phyloP scores from a whole-genome alignment of 768 basidiomycete genomes.

The Mycena vulgaris region DNA sequence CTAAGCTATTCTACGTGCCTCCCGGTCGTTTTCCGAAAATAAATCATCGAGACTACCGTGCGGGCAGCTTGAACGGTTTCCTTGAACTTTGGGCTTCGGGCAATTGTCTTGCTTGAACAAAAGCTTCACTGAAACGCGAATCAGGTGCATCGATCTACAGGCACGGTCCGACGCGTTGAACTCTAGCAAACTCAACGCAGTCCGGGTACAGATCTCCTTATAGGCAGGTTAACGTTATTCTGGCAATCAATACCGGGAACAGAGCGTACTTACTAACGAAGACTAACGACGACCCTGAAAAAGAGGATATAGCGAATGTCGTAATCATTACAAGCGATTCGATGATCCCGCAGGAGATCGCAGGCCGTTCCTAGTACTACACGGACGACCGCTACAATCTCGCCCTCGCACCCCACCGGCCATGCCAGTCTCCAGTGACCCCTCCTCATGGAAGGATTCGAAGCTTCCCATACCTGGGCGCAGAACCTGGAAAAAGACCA shows the following conservation, averaged over 20 bases:
- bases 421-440: conserved; percentile 24
- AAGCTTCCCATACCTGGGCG: conserved; percentile 53
- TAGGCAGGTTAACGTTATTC: conserved; percentile 5
- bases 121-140: too few relatives aligned
- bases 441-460: background rate
- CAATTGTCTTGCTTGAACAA: too few relatives aligned
- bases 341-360: too few relatives aligned
- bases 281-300: background rate
- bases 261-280: conserved; percentile 1
- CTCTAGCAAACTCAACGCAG: background rate
- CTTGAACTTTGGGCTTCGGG: too few relatives aligned
- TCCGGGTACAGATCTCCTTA: conserved; percentile 1
- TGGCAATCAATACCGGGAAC: conserved; percentile 15
- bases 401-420: background rate
- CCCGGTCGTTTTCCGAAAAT: too few relatives aligned
- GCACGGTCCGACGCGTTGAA: background rate
- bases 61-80: too few relatives aligned
- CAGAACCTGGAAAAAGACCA: conserved; percentile 72
- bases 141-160: background rate
- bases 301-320: conserved; percentile 3
- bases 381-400: background rate
- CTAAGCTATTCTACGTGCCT: too few relatives aligned
- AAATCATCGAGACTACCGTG: too few relatives aligned
- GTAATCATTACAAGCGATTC: conserved; percentile 26
- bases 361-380: too few relatives aligned